Percentiles rank a stretch among this genome's conserved stretches.
phyloP scores from a whole-genome alignment of 225 moss, liverwort and hornwort species.

The Rhytidiadelphus loreus region DNA sequence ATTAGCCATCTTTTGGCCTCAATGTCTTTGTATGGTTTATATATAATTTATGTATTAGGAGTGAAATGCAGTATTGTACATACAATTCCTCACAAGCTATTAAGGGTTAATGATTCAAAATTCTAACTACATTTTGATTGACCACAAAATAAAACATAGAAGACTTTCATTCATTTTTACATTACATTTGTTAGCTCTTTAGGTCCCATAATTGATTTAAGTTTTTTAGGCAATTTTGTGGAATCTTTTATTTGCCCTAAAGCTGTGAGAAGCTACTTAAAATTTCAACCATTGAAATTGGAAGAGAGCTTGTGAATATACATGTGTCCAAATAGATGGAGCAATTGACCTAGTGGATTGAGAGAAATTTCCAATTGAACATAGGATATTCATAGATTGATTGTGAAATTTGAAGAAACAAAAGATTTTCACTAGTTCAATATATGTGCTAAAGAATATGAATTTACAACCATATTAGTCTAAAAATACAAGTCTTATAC shows the following conservation, averaged over 20 bases:
- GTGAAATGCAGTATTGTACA: neutral
- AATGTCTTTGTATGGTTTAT: too few relatives aligned
- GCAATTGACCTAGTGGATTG: neutral
- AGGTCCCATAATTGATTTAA: neutral
- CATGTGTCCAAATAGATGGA: accelerated
- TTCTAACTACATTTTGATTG: neutral
- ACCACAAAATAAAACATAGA: neutral
- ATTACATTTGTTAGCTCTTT: neutral
- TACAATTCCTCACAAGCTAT: too few relatives aligned
- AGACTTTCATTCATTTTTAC: neutral
- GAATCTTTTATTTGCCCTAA: neutral
- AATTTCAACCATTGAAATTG: accelerated
- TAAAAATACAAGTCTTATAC: neutral
- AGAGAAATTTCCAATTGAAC: neutral
- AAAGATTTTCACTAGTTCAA: neutral
- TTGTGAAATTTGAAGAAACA: neutral
- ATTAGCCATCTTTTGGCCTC: too few relatives aligned
- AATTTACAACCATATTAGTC: neutral
- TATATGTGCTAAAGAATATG: neutral
- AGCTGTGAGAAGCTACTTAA: neutral
- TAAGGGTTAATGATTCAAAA: neutral
- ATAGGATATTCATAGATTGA: neutral
- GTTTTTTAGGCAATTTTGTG: accelerated
- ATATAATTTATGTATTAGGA: too few relatives aligned
- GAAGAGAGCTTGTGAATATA: neutral